Base-by-base conservation (phyloP, 2,329 filamentous ascomycete species). In the Phaeoacremonium minimum region DNA sequence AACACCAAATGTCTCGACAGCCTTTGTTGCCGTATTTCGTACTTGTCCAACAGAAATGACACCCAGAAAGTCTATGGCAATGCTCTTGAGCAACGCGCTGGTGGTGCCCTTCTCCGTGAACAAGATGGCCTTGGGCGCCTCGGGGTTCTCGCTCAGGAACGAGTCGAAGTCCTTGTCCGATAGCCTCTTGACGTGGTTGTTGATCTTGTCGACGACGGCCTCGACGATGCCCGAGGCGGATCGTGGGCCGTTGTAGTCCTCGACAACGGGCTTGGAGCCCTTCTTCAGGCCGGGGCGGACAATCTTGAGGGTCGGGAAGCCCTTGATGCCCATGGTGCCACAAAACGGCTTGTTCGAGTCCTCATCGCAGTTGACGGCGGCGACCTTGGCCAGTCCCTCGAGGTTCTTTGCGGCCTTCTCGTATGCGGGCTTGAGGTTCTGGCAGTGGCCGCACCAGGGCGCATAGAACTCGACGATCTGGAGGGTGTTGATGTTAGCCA, bases 371-470 rank as follows among this genome's bases (percentile, higher is more conserved):
- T 98, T 86, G 46, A 98, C 73, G 37, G 94, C 93, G 32, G 88
- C 93, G 29, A 98, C 91, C 53, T 95, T 94, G 51, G 89, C 93
- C 12, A 97, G 75, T 12, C 93, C 93, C n/a, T 85, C 78, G 40
- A 98, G 83, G 51, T 82, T 88, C 53, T 84, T 85, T 50, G 93
- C 93, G 3, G 83, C 90, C 63, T 95, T 95, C 63, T 97, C 91
- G 65, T 93, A 98, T 30, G 87, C 87, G 4, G 90, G 91, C 66
- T 96, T 90, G 53, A 98, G 83, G 65, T 85, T 96, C 66, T 95
- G 77, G 69, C 93, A 98, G 66, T 97, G 93, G 29, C 91, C 93
- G 55, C 93, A 97, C 91, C 91, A 97, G 16, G 91, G 91, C 7
- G 91, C 91, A 56, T 95, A 97, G 74, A 97, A 97, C 65, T 90